Conservation (phyloP, 192 early-diverging fungal genomes). For the Backusella liffmaniae region DNA sequence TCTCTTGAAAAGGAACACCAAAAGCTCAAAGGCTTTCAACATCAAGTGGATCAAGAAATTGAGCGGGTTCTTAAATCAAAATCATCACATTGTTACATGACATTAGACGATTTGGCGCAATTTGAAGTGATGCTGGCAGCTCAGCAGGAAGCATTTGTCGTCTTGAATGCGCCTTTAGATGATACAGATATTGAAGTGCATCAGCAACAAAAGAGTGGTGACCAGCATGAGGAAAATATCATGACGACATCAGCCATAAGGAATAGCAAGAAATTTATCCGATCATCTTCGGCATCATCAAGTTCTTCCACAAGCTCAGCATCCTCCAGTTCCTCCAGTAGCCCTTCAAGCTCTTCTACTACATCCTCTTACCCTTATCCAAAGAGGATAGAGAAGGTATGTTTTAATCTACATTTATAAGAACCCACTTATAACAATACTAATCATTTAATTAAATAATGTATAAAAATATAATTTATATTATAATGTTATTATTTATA, state of each 20-base stretch:
- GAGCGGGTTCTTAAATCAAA: slow-evolving; percentile 1
- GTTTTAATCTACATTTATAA: background rate
- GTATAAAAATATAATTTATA: background rate
- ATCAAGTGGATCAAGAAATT: slow-evolving; percentile 14
- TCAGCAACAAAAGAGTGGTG: slow-evolving; percentile 8
- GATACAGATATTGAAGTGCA: slow-evolving; percentile 19
- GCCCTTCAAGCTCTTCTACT: background rate
- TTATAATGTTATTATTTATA: background rate
- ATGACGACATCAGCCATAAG: background rate
- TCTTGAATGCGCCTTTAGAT: slow-evolving; percentile 14
- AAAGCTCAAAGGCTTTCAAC: background rate
- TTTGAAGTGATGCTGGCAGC: slow-evolving; percentile 16
- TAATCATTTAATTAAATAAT: background rate
- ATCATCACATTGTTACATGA: slow-evolving; percentile 21
- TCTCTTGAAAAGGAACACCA: slow-evolving; percentile 14
- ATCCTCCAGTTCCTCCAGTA: background rate
- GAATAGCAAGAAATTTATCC: background rate
- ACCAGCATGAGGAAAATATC: background rate
- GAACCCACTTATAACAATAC: background rate
- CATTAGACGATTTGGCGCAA: slow-evolving; percentile 22
- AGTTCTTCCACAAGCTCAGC: background rate
- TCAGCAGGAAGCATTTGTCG: slow-evolving; percentile 15
- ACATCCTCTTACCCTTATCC: background rate
- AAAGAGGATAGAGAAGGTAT: slow-evolving; percentile 11
- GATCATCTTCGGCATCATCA: background rate